Conservation (phyloP, 23 red algal species). For the Gracilaria gracilis region DNA sequence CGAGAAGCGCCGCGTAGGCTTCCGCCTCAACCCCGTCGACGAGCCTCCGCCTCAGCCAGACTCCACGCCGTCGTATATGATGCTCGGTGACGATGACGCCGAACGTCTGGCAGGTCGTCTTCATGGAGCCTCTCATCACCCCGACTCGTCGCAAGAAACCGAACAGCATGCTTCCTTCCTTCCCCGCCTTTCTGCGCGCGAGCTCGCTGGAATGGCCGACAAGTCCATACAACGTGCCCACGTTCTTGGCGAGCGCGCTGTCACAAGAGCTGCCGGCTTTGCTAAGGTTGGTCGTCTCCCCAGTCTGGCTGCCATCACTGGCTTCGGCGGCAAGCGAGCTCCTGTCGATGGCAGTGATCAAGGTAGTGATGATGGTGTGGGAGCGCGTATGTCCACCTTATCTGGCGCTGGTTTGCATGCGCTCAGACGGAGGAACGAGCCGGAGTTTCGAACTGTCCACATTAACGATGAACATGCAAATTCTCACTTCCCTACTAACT, state of each 20-base stretch:
- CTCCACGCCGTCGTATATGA: slow-evolving; percentile 44
- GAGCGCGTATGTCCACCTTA: slow-evolving; percentile 16
- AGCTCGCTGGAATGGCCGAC: slow-evolving; percentile 49
- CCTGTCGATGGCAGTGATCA: slow-evolving; percentile 27
- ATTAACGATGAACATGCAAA: slow-evolving; percentile 56
- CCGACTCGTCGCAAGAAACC: neutral
- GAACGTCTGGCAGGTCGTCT: slow-evolving; percentile 41
- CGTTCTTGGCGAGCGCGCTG: slow-evolving; percentile 23
- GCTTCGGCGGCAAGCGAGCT: slow-evolving; percentile 50
- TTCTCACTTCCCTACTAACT: slow-evolving; percentile 80
- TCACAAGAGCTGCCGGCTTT: slow-evolving; percentile 32
- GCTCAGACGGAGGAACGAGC: slow-evolving; percentile 9
- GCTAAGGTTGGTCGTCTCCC: slow-evolving; percentile 33
- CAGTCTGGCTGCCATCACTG: slow-evolving; percentile 43
- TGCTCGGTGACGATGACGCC: slow-evolving; percentile 47
- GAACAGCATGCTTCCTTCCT: slow-evolving; percentile 12
- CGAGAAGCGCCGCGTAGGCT: slow-evolving; percentile 27
- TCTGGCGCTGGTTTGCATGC: slow-evolving; percentile 13
- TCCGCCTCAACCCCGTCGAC: slow-evolving; percentile 29
- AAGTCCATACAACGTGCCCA: slow-evolving; percentile 45
- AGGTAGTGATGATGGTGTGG: neutral
- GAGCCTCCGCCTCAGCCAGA: slow-evolving; percentile 19
- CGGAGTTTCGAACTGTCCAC: slow-evolving; percentile 42
- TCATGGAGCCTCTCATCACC: neutral
- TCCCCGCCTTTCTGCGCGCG: slow-evolving; percentile 36